Evolutionary conservation across 1,139 yeast genomes (phyloP).

Genomic region (Lodderomyces pseudojiufengensis): DNA sequence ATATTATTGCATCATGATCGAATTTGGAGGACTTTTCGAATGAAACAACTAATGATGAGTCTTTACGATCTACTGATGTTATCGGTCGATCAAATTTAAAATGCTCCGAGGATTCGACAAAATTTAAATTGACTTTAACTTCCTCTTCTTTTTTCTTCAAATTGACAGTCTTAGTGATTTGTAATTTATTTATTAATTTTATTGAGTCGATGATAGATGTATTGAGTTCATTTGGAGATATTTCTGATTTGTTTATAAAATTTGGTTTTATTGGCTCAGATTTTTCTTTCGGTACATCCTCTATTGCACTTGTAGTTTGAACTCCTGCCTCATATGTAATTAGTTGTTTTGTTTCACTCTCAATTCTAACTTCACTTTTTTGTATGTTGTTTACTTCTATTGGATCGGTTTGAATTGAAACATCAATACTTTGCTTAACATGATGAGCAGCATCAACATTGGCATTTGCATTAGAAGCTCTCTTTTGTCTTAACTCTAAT

Average conservation of each 20-base stretch:
- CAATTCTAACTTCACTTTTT: not conserved
- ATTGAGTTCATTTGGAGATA: slow-evolving; percentile 8
- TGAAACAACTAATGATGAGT: slow-evolving; percentile 20
- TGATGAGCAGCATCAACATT: slow-evolving; percentile 1
- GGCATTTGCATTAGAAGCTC: slow-evolving; percentile 16
- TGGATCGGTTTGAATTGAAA: slow-evolving; percentile 11
- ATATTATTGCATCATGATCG: slow-evolving; percentile 31
- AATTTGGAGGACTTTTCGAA: not conserved
- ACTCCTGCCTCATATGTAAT: slow-evolving; percentile 29
- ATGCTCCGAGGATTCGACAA: not conserved
- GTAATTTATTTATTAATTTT: slow-evolving; percentile 11
- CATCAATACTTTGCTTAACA: slow-evolving; percentile 9
- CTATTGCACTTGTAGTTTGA: slow-evolving; percentile 16
- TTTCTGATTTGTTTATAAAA: slow-evolving; percentile 2
- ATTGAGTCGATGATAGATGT: slow-evolving; percentile 11
- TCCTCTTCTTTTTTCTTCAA: slow-evolving; percentile 2
- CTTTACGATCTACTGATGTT: slow-evolving; percentile 32
- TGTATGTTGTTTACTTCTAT: not conserved
- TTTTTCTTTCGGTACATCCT: slow-evolving; percentile 9
- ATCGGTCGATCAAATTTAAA: slow-evolving; percentile 18
- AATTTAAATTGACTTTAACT: slow-evolving; percentile 2
- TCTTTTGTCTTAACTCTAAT: slow-evolving; percentile 35
- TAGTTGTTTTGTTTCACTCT: slow-evolving; percentile 15
- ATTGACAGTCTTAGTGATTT: slow-evolving; percentile 10
- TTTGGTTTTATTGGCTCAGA: not conserved